Base-by-base conservation (phyloP, 768 basidiomycete species). In the Suillus luteus region DNA sequence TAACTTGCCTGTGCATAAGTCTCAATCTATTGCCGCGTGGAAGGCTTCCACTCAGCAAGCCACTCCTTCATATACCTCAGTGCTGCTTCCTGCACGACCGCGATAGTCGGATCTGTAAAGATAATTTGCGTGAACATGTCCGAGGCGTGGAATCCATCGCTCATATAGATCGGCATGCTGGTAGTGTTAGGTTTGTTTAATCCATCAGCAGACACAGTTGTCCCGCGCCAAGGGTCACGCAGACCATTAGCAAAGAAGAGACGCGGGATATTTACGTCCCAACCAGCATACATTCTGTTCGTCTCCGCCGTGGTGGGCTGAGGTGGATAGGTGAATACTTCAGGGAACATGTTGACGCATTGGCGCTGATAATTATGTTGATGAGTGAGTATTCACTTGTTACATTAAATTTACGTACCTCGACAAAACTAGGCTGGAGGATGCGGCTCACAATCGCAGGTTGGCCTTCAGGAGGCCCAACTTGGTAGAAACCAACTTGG, bases 211-310 rank as follows among this genome's bases (percentile, higher is more conserved):
- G 90, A 90, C 3, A 90, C 79, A 0, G 89, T 91, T 9, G 84
- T 83, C 61, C 86, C 86, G 59, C 84, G 81, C 89, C 89, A 91
- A 19, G 90, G 89, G 68, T 91, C 89, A 5, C 55, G 86, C 54
- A 79, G 77, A 51, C 87, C 89, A 57, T 87, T 91, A 43, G 86
- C 86, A 65, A 90, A 90, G 80, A 91, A 89, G 0, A 91, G 76
- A 24, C 81, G 81, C 33, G 85, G 76, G 37, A 84, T 75, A 40
- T 79, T 73, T n/a, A 88, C 83, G 68, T 85, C 75, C 89, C 90
- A 92, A 6, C 90, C 89, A 9, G 76, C 71, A 72, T 89, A 91
- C 19, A 74, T 75, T 2, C 27, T 41, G 69, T 91, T 84, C 8
- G 85, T 86, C 17, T 68, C 67, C 0, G 65, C 68, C 0, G 77